Percentiles rank a stretch among this genome's conserved stretches.
Evolutionary conservation across 352 stramenopile species (phyloP).

Genomic region (Globisporangium nodosum): DNA sequence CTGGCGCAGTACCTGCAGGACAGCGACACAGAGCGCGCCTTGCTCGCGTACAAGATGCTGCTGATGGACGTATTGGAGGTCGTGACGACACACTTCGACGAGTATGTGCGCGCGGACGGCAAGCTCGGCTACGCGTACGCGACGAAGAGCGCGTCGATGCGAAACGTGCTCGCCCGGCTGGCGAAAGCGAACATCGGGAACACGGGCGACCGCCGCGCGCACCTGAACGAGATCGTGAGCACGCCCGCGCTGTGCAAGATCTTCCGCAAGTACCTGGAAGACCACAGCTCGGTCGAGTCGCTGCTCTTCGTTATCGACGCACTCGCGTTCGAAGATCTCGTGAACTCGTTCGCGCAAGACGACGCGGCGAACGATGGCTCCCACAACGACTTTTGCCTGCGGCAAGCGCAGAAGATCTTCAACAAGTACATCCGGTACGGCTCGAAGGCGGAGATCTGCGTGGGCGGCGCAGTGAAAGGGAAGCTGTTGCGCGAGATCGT

Average conservation of each 20-base stretch:
- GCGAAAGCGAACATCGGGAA: constrained; percentile 30
- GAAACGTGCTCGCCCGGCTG: constrained; percentile 48
- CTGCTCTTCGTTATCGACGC: constrained; percentile 66
- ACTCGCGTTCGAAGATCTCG: constrained; percentile 57
- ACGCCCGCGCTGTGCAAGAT: constrained; percentile 41
- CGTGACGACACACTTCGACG: constrained; percentile 48
- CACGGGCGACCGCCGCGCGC: constrained; percentile 32
- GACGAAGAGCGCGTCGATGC: constrained; percentile 34
- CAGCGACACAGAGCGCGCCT: constrained; percentile 30
- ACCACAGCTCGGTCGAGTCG: constrained; percentile 51
- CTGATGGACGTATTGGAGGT: constrained; percentile 54
- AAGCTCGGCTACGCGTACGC: constrained; percentile 33
- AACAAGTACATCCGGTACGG: constrained; percentile 73
- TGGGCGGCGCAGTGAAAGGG: constrained; percentile 37
- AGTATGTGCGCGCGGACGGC: constrained; percentile 36
- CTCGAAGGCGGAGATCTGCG: constrained; percentile 61
- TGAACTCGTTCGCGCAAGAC: constrained; percentile 34
- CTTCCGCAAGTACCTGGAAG: constrained; percentile 53
- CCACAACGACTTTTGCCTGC: constrained; percentile 51
- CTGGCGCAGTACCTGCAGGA: constrained; percentile 40
- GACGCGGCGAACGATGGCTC: constrained; percentile 16
- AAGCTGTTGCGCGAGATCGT: constrained; percentile 35
- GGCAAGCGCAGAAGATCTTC: constrained; percentile 69
- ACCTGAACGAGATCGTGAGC: constrained; percentile 48
- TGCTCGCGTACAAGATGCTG: constrained; percentile 59